Evolutionary conservation across 139 green algal species (phyloP).

Genomic region (Haematococcus lacustris): DNA sequence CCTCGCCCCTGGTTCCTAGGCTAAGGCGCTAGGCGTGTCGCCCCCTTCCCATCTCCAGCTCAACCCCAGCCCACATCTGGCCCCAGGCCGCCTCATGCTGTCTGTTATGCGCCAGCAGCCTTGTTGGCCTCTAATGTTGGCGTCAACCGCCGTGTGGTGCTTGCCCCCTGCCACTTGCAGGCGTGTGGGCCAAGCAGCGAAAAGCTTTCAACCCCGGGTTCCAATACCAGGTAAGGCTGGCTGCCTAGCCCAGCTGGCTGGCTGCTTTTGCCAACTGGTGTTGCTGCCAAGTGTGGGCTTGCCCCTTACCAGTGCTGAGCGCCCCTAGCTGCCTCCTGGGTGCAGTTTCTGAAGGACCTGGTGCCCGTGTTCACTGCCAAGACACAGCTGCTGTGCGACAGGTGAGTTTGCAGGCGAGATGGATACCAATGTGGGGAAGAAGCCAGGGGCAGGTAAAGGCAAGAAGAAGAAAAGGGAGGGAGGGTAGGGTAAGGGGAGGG

Average conservation of each 20-base stretch:
- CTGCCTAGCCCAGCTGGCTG: background rate
- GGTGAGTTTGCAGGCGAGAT: background rate
- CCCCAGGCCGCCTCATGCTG: background rate
- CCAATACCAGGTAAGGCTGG: background rate
- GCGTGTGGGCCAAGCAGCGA: constrained; percentile 1
- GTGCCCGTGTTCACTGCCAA: constrained; percentile 13
- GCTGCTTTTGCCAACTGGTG: no score
- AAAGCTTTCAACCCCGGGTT: constrained; percentile 11
- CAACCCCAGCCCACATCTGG: background rate
- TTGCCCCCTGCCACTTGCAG: no score
- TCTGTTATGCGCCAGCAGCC: background rate
- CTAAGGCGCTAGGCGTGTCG: background rate
- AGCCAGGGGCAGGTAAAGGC: no score
- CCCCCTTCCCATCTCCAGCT: background rate
- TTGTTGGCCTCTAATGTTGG: background rate
- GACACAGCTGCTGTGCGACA: background rate
- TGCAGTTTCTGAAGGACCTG: constrained; percentile 11
- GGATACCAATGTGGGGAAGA: no score
- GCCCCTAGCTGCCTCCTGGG: background rate
- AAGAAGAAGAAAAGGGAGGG: no score
- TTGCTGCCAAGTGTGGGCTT: background rate
- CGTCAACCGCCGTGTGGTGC: no score
- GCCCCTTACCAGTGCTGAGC: background rate
- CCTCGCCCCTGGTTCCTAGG: no score
- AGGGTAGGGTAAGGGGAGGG: no score